Evolutionary conservation across 1,284 basidiomycete species (phyloP), one percentile per base, ranked within the genome.

Genomic region (Chiua sp.): DNA sequence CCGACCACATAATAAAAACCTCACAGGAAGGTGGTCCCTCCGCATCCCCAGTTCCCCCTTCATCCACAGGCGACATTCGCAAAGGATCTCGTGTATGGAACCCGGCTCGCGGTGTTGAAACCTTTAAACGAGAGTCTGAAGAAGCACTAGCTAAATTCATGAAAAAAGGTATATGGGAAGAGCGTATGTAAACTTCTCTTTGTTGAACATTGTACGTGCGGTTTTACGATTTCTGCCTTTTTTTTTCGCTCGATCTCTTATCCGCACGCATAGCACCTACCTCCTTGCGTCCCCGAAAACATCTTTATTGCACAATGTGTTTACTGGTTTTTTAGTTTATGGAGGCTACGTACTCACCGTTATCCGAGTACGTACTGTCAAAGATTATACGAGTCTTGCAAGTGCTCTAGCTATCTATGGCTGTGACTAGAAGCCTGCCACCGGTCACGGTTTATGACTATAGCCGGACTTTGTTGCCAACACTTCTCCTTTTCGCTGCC

Each of bases 101-200:
- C 69, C 90, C 92, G 22, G 86, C 88, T 15, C 84, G 91, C 23
- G 88, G 88, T 49, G 87, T 94, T 10, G 92, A 94, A 57, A 67
- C 89, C 44, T 92, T 94, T 76, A 94, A 92, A 74, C 85, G 85
- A 57, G 87, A 89, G 23, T 92, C 92, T 3, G 92, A 95, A 70
- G 89, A 94, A 67, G 91, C 93, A 18, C 79, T 94, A 44, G 84
- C 87, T 11, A 80, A 88, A 46, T 94, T 94, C 76, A 77, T 94
- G 78, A 87, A 84, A 67, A 88, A 88, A 81, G 87, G 87, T 35
- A 84, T 87, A 56, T 88, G 85, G 82, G 87, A 88, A 58, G 84
- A 87, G 33, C 84, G 47, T 46, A 49, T 56, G 33, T 70, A 51
- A 72, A 57, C 18, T 5, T 15, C 32, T 32, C 32, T 59, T 49